phyloP scores from a whole-genome alignment of 2,329 filamentous ascomycete species.

The Claviceps quebecensis region DNA sequence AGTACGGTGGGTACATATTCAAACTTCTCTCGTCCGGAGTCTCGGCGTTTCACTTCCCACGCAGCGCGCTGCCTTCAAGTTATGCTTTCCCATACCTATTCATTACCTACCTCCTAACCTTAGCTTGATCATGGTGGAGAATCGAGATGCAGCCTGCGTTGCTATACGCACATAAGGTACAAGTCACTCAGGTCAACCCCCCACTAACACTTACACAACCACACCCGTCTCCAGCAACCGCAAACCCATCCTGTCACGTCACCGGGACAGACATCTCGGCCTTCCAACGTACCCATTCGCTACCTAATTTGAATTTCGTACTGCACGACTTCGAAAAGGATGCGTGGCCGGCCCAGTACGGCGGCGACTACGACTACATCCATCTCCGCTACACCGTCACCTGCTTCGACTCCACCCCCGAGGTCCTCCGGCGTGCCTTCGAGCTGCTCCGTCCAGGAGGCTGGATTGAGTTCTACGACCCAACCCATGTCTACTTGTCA shows the following conservation, averaged over 20 bases:
- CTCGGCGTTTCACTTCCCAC: no score
- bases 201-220: not conserved
- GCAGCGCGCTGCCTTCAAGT: no score
- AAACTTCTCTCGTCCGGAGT: no score
- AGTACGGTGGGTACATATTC: conserved; percentile 21
- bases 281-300: conserved; percentile 23
- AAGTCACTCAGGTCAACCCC: not conserved
- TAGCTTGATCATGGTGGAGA: not conserved
- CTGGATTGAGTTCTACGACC: conserved; percentile 25
- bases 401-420: conserved; percentile 35
- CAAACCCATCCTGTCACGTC: conserved; percentile 25
- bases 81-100: no score
- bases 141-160: no score
- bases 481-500: conserved; percentile 11
- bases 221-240: conserved; percentile 16
- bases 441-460: conserved; percentile 27
- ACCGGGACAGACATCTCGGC: conserved; percentile 33
- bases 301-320: conserved; percentile 38
- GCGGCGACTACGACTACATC: conserved; percentile 39
- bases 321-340: conserved; percentile 38
- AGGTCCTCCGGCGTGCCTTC: conserved; percentile 31
- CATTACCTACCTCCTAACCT: no score
- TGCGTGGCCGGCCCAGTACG: conserved; percentile 29
- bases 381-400: conserved; percentile 36
- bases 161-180: not conserved